Percentiles rank a stretch among this genome's conserved stretches.
These are phyloP conservation scores for Alliaria petiolata DNA, from an alignment of 345 rosid species.

Conservation along the genomic window DNA sequence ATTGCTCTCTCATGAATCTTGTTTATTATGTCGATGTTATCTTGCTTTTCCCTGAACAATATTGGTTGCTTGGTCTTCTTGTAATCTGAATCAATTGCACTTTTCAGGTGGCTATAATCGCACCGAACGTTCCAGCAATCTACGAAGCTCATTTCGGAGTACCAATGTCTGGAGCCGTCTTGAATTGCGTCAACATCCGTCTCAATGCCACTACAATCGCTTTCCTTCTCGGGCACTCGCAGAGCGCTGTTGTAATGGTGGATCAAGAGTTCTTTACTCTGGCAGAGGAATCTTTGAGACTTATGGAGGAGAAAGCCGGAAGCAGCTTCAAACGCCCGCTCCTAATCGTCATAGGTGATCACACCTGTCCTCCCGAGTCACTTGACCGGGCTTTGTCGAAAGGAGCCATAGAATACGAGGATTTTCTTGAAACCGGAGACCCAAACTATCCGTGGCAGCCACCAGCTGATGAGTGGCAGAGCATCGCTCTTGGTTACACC, in stretches of 20 bases:
- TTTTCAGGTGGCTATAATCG: constrained; percentile 71
- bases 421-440: constrained; percentile 70
- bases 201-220: constrained; percentile 70
- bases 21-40: background rate
- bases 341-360: constrained; percentile 71
- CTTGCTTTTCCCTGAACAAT: background rate
- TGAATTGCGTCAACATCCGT: constrained; percentile 74
- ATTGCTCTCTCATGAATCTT: background rate
- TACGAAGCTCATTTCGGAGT: constrained; percentile 92
- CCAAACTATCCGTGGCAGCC: constrained; percentile 75
- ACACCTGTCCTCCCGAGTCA: constrained; percentile 53
- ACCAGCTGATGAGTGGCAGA: constrained; percentile 95
- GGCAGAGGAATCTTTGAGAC: constrained; percentile 71
- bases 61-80: background rate
- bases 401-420: constrained; percentile 87
- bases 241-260: constrained; percentile 59
- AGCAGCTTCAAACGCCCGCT: constrained; percentile 52
- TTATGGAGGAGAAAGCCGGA: constrained; percentile 48
- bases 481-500: constrained; percentile 87
- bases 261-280: constrained; percentile 79
- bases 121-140: constrained; percentile 83
- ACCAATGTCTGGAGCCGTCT: constrained; percentile 89
- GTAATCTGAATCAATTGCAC: background rate
- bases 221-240: constrained; percentile 78
- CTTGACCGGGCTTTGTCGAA: constrained; percentile 51